Evolutionary conservation across 1,284 basidiomycete genomes (phyloP), one percentile per base, ranked within the genome.

Genomic region (Cutaneotrichosporon mucoides): DNA sequence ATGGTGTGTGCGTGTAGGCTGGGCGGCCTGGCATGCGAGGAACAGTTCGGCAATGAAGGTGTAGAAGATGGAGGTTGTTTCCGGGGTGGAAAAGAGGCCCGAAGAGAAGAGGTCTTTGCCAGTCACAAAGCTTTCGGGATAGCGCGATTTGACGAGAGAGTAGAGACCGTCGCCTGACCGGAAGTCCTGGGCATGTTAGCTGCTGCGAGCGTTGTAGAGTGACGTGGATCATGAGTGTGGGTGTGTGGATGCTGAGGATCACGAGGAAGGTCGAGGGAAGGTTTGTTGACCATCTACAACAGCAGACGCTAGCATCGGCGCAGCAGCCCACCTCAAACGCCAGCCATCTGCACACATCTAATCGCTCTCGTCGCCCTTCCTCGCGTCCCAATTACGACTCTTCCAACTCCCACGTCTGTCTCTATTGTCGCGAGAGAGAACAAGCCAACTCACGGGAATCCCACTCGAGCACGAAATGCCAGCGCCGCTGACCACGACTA

Each of bases 11-110:
- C 85, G 83, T 5, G 92, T 88, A 3, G 91, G 91, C 50, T 84
- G 75, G n/a, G 92, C 90, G 41, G 78, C 77, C 71, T 92, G 87
- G 66, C 95, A 87, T 53, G 89, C 86, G 49, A 83, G 81, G 70
- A 93, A 92, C 59, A 97, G 86, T 70, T 90, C 86, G 5, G 92
- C 89, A 60, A 97, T 92, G 79, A 97, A 96, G 0, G 91, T 89
- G 78, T 94, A 93, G 77, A 97, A 97, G 34, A 95, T 83, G 5
- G 91, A 84, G 1, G 90, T 90, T 3, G 92, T 91, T n/a, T 61
- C 36, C 15, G 88, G 81, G 71, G 92, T 88, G 16, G 88, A 85
- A 79, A 95, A 94, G 10, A 92, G 81, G 34, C 88, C 87, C 46
- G 90, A 88, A 75, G 92, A 89, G 78, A 95, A 95, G 43, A 94